Percentiles rank a stretch among this genome's conserved stretches.
Evolutionary conservation across 371 early-diverging fungal genomes (phyloP).

Genomic region (Mucor lusitanicus): DNA sequence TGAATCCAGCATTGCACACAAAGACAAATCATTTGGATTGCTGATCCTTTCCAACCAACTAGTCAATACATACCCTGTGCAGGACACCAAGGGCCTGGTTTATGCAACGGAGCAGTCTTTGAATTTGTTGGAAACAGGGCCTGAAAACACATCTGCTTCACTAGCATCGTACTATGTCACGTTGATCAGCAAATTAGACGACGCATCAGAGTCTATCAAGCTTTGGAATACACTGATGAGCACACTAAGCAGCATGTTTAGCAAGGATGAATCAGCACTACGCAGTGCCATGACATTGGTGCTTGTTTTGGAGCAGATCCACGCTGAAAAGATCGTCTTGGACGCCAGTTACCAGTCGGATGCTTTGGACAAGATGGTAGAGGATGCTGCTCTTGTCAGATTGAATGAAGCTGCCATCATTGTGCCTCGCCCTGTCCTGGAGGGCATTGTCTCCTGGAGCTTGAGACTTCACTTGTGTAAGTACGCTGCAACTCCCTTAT

Average conservation of each 20-base stretch:
- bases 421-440: conserved; percentile 17
- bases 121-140: conserved; percentile 14
- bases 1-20: conserved; percentile 35
- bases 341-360: conserved; percentile 5
- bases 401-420: conserved; percentile 3
- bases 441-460: conserved; percentile 16
- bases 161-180: conserved; percentile 20
- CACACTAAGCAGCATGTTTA: conserved; percentile 8
- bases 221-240: conserved; percentile 24
- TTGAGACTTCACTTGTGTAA: conserved; percentile 16
- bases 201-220: conserved; percentile 5
- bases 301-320: conserved; percentile 13
- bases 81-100: conserved; percentile 12
- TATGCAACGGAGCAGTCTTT: conserved; percentile 17
- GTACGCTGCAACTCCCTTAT: not conserved
- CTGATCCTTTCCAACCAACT: conserved; percentile 24
- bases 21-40: conserved; percentile 22
- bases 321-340: conserved; percentile 6
- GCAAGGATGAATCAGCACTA: not conserved
- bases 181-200: conserved; percentile 7
- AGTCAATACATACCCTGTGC: conserved; percentile 5
- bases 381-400: not conserved
- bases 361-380: conserved; percentile 2
- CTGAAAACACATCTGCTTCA: conserved; percentile 10
- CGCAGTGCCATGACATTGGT: conserved; percentile 11